Evolutionary conservation across 371 early-diverging fungal genomes (phyloP), one percentile per base, ranked within the genome.

Genomic region (Scutellospora calospora): DNA sequence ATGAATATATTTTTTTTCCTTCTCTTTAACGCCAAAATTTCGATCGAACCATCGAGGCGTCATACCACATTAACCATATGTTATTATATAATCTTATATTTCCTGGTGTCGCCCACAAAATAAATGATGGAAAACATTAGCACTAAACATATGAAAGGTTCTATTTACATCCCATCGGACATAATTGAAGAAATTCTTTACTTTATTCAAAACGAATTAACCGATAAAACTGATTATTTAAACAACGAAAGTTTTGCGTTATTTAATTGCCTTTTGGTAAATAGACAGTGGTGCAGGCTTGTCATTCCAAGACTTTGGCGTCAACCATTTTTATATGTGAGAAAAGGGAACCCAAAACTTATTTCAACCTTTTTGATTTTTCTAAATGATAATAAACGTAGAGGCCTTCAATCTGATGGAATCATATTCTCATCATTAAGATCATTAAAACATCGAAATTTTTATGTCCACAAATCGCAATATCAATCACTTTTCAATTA

Each of bases 321-420:
- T 20, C 71, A 69, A 9, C 71, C 71, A n/a, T 69, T 69, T 75
- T 49, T 35, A 20, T 69, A 63, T 33, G 63, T n/a, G 20, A 18
- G 14, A 18, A 63, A 63, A 63, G 63, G 63, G 14, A 33, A 33
- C 20, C 20, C 31, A 33, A 63, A 63, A 63, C 33, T 63, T 20
- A 63, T 63, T 33, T 33, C 63, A 63, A 33, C 5, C 8, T 31
- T 63, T 5, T 31, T 63, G 31, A 31, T 31, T 31, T 63, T 63
- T 18, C 20, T 31, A 63, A 63, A 27, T 3, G 60, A 60, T n/a
- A 60, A 14, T n/a, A 5, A 29, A 3, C 25, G 25, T 14, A 25
- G 29, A 60, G 4, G 14, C 12, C 29, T 60, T 4, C 14, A 27
- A 8, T 29, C 14, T 60, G 27, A 60, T 11, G 60, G 60, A 60